Base-by-base conservation (phyloP, 176 grass and related monocot species). In the Saccharum officinarum region DNA sequence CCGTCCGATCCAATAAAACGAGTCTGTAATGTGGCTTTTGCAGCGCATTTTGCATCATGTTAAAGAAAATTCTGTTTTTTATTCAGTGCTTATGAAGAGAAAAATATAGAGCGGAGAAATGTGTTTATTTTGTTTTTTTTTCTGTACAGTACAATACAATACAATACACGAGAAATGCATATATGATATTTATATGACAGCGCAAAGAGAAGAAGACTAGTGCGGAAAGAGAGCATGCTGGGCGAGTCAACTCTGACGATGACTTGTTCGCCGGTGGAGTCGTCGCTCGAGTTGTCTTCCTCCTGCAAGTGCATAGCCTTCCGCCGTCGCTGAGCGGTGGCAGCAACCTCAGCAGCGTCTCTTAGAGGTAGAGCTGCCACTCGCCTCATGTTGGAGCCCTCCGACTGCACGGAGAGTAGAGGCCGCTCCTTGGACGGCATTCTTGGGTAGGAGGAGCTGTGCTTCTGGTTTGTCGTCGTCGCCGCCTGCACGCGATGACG, bases 171-270 rank as follows among this genome's bases (percentile, higher is more conserved):
- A 22, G 17, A 42, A 50, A 50, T 14, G 1, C 6, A 6, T 57
- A 17, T 23, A 47, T 47, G 3, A 3, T 39, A 25, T 12, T 10
- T 17, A 16, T 22, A 47, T 50, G 20, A 46, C 18, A 13, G 39
- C 1, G 4, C 2, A 67, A 22, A 62, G 9, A 62, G 10, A 14
- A 45, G 9, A 28, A 13, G 6, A 22, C 64, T 81, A 81, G 4
- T 81, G 75, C 68, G 75, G 85, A 95, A 95, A 17, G 87, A 71
- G 2, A 98, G 94, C 76, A 87, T 94, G 88, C 96, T 95, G 28
- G 91, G 96, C 46, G 96, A 94, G 75, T 98, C 93, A 15, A 98
- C 92, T 78, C 91, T 92, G 62, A 98, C 86, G 23, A 98, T 95
- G 30, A 94, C 81, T 18, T 98, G 91, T 76, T 98, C 93, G 37